Conservation (phyloP, 2,329 filamentous ascomycete genomes). For the Didymella arachidicola region DNA sequence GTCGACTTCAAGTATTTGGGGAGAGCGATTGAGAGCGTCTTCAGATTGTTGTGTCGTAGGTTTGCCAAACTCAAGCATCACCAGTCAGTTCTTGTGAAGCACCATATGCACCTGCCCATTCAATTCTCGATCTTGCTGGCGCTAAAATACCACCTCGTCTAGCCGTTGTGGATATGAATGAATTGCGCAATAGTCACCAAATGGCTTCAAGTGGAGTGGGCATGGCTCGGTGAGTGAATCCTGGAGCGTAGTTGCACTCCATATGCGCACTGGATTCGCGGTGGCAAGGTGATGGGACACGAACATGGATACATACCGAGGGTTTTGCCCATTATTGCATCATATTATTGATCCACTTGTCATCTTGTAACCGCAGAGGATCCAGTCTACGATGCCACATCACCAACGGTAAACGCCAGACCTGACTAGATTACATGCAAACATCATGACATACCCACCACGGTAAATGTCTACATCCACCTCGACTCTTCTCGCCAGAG, state of each 20-base stretch:
- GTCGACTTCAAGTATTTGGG: background rate
- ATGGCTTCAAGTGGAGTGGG: background rate
- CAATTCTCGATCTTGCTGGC: background rate
- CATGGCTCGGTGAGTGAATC: slow-evolving; percentile 2
- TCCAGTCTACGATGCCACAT: slow-evolving; percentile 4
- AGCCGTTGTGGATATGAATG: background rate
- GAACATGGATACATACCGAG: background rate
- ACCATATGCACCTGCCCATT: background rate
- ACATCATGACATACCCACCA: slow-evolving; percentile 18
- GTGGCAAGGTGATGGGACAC: background rate
- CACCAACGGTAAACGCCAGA: slow-evolving; percentile 16
- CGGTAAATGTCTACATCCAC: background rate
- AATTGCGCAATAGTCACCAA: background rate
- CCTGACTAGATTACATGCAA: slow-evolving; percentile 23
- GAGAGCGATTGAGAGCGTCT: background rate
- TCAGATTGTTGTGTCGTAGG: background rate
- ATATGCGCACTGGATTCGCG: background rate
- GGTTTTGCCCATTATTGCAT: slow-evolving; percentile 2
- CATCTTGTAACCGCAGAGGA: background rate
- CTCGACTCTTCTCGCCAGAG: background rate
- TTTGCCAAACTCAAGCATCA: background rate
- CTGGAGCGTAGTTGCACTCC: background rate
- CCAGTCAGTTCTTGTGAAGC: background rate
- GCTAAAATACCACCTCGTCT: background rate
- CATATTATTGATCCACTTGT: slow-evolving; percentile 12